These are phyloP conservation scores for Bauhinia variegata DNA, from an alignment of 306 rosid genomes.

Conservation along the genomic window DNA sequence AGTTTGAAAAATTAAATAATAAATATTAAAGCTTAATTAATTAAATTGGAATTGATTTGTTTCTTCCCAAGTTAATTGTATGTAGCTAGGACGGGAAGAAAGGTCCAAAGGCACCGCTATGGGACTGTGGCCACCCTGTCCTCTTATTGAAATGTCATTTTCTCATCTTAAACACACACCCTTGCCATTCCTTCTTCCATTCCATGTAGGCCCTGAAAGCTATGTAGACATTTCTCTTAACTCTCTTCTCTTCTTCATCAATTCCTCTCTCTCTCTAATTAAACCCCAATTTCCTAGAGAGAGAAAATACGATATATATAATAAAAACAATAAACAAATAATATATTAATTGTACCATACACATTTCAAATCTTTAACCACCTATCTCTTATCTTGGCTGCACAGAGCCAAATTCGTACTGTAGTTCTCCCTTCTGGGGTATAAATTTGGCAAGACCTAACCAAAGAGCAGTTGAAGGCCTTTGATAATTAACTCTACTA, in stretches of 20 bases:
- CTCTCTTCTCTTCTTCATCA: conserved; percentile 34
- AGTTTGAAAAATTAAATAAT: too few species aligned
- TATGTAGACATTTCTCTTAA: conserved; percentile 76
- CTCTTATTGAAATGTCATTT: conserved; percentile 63
- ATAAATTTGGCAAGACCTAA: conserved; percentile 34
- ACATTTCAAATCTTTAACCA: conserved; percentile 26
- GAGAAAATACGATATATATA: too few species aligned
- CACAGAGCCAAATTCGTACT: conserved; percentile 39
- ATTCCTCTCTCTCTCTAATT: neutral
- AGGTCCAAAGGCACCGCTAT: conserved; percentile 83
- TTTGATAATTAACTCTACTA: conserved; percentile 11
- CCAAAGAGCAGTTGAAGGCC: conserved; percentile 21
- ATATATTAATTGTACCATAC: neutral
- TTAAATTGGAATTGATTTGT: too few species aligned
- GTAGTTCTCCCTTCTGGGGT: conserved; percentile 31
- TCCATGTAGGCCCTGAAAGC: conserved; percentile 71
- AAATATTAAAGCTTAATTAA: too few species aligned
- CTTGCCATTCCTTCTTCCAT: conserved; percentile 44
- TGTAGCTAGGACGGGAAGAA: conserved; percentile 57
- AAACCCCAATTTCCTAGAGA: conserved; percentile 15
- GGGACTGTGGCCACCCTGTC: conserved; percentile 89
- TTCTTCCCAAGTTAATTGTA: neutral
- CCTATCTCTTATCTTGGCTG: conserved; percentile 45
- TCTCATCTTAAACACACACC: conserved; percentile 68
- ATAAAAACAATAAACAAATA: neutral